Conservation (phyloP, 805 yeast genomes). For the Monosporozyma servazzii region DNA sequence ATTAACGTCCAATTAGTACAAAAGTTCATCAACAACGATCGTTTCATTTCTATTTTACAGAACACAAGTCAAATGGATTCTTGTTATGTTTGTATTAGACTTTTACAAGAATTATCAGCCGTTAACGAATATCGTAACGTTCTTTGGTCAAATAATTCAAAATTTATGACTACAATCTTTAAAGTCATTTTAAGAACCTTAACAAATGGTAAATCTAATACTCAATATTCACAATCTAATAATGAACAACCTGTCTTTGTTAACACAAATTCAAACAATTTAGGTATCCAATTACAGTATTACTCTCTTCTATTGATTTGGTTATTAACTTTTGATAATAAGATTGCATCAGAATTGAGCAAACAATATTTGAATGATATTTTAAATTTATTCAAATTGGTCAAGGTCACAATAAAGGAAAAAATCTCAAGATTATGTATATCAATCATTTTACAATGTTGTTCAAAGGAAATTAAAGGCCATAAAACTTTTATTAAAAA, state of each 20-base stretch:
- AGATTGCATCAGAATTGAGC: slow-evolving; percentile 44
- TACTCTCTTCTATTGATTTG: slow-evolving; percentile 69
- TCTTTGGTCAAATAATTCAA: slow-evolving; percentile 28
- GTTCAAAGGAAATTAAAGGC: slow-evolving; percentile 31
- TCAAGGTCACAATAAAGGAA: slow-evolving; percentile 81
- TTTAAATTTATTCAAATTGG: slow-evolving; percentile 37
- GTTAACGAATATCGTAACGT: slow-evolving; percentile 19
- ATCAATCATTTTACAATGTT: slow-evolving; percentile 58
- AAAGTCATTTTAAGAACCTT: slow-evolving; percentile 36
- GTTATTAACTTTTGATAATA: slow-evolving; percentile 68
- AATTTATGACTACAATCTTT: slow-evolving; percentile 42
- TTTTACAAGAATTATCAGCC: slow-evolving; percentile 27
- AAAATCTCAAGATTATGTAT: slow-evolving; percentile 81
- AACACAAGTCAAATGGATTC: slow-evolving; percentile 26
- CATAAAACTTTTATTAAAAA: slow-evolving; percentile 50
- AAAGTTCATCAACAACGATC: slow-evolving; percentile 16
- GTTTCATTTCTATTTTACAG: slow-evolving; percentile 16
- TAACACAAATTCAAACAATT: slow-evolving; percentile 31
- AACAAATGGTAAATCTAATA: slow-evolving; percentile 13
- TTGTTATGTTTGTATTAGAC: slow-evolving; percentile 25
- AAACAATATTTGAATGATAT: slow-evolving; percentile 44
- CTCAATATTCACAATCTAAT: background rate
- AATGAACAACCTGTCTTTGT: background rate
- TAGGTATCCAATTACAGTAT: slow-evolving; percentile 76
- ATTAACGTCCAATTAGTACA: slow-evolving; percentile 13